A percentile compares a stretch with the other conserved stretches of the same genome.
These are phyloP conservation scores for Nakazawaea holstii DNA, from an alignment of 805 yeast genomes.

Conservation along the genomic window DNA sequence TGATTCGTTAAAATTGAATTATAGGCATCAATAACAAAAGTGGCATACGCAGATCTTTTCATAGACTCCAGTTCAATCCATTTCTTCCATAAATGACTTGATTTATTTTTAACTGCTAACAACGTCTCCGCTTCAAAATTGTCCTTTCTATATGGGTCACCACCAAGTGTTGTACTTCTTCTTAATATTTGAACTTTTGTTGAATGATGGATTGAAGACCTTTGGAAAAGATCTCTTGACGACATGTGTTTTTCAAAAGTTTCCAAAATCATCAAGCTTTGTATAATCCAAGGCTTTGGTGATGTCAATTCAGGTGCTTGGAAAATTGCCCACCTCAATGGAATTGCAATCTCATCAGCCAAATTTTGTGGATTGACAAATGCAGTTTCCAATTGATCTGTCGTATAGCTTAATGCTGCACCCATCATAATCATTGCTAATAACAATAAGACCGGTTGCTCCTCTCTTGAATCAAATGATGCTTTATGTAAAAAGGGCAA, in stretches of 20 bases:
- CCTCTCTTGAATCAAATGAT: conserved; percentile 42
- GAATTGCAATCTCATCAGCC: conserved; percentile 32
- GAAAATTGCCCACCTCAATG: conserved; percentile 39
- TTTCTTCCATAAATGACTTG: conserved; percentile 29
- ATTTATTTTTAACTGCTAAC: conserved; percentile 14
- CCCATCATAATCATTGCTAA: conserved; percentile 55
- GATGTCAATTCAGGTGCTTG: conserved; percentile 40
- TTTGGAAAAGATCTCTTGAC: conserved; percentile 39
- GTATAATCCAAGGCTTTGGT: conserved; percentile 44
- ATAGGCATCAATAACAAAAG: conserved; percentile 5
- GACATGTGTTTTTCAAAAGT: conserved; percentile 41
- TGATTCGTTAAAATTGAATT: conserved; percentile 6
- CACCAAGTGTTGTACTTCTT: conserved; percentile 40
- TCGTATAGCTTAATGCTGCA: conserved; percentile 31
- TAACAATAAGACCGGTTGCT: conserved; percentile 42
- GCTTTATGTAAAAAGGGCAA: conserved; percentile 56
- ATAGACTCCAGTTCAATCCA: conserved; percentile 76
- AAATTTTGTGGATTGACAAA: conserved; percentile 20
- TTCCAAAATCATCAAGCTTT: conserved; percentile 40
- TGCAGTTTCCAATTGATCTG: conserved; percentile 5
- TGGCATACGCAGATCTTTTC: conserved; percentile 53
- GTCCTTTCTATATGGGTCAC: conserved; percentile 30
- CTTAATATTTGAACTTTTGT: conserved; percentile 45
- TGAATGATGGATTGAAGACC: conserved; percentile 47
- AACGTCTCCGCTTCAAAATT: conserved; percentile 21